These are phyloP conservation scores for Cryptococcus sp. DNA, from an alignment of 1,284 basidiomycete genomes.

Conservation along the genomic window DNA sequence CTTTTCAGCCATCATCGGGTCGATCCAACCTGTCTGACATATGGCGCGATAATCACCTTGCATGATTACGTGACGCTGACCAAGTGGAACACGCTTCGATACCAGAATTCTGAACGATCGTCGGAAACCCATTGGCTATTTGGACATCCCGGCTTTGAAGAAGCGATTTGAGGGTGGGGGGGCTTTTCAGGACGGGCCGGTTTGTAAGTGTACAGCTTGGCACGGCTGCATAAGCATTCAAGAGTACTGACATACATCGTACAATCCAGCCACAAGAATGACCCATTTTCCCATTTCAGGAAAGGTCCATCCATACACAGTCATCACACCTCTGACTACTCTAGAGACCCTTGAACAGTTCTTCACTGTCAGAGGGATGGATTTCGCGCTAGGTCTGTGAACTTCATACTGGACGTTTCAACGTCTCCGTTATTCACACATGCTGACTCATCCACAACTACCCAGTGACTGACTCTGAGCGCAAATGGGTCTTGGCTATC, in stretches of 20 bases:
- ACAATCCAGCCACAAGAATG: constrained; percentile 60
- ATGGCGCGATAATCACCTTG: too few relatives aligned
- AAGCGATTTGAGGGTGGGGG: constrained; percentile 68
- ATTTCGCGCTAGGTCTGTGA: constrained; percentile 70
- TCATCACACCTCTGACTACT: constrained; percentile 74
- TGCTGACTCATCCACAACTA: constrained; percentile 3
- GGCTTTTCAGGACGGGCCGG: constrained; percentile 56
- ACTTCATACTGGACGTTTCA: neutral
- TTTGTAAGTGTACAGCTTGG: constrained; percentile 53
- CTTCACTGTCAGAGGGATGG: constrained; percentile 56
- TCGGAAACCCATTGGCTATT: constrained; percentile 72
- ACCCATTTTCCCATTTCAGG: constrained; percentile 67
- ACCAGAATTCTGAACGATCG: constrained; percentile 67
- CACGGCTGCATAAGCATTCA: too few relatives aligned
- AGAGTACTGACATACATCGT: neutral
- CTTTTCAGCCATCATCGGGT: too few relatives aligned
- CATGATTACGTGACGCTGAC: neutral
- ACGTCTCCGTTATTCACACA: neutral
- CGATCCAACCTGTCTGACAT: too few relatives aligned
- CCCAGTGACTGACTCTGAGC: constrained; percentile 71
- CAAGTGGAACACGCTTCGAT: neutral
- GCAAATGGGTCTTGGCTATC: constrained; percentile 81
- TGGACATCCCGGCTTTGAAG: constrained; percentile 72
- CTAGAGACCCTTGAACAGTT: constrained; percentile 73
- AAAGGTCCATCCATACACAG: constrained; percentile 60